Evolutionary conservation across 768 basidiomycete genomes (phyloP), one percentile per base, ranked within the genome.

Genomic region (Phlebiopsis flavidoalba): DNA sequence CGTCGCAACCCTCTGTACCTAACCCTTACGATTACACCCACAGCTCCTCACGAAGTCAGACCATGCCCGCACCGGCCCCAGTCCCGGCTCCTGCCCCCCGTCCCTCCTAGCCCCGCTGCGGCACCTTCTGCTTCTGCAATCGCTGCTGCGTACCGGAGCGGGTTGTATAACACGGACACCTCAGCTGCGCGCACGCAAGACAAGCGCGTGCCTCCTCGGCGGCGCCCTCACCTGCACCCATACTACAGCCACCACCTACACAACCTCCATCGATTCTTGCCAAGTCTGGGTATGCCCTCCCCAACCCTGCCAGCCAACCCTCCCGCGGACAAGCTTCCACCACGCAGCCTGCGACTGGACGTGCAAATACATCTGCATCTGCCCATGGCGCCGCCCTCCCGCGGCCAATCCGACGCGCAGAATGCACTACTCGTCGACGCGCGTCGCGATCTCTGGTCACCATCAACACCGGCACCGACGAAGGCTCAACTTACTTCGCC

Each of bases 361-460:
- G 54, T 24, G 37, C 40, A 37, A 55, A 43, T 37, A 52, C 14
- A 17, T 40, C 66, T 24, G 35, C 54, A n/a, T n/a, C n/a, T n/a
- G n/a, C n/a, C n/a, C 5, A 37, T 64, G 24, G 33, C 59, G 12
- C 22, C 54, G 10, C 70, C 70, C 48, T 60, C 63, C 11, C 68
- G 69, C 12, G 63, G 64, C 0, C 53, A 52, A 8, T 70, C 71
- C 10, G 71, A 72, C 12, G 67, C 69, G 3, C 68, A 66, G 15
- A 60, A 70, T 60, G 65, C 72, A 31, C 64, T 65, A 1, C 71
- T 74, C 37, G n/a, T 66, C 72, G 11, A 48, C 69, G 47, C 68
- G 75, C 21, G 69, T 60, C 8, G 67, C 74, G 10, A 58, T 62
- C n/a, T 63, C 74, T 24, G 75, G 70, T 0, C 70, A 75, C 48